Conservation (phyloP, 179 eudicot species). For the Kewa caespitosa region DNA sequence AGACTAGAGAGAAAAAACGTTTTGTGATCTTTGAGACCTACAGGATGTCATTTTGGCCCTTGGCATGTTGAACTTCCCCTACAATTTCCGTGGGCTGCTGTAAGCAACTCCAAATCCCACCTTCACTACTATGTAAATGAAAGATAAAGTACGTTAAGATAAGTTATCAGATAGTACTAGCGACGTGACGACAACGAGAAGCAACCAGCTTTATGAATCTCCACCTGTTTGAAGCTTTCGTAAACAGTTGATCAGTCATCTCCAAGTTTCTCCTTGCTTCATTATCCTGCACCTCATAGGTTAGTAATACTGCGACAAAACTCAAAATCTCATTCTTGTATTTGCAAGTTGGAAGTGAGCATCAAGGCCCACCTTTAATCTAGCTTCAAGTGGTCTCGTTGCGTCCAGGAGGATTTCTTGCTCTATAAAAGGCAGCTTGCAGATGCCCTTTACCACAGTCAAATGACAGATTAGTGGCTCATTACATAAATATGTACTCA, state of each 20-base stretch:
- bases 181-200: not conserved
- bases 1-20: not conserved
- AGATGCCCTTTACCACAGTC: constrained; percentile 33
- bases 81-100: not conserved
- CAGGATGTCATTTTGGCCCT: constrained; percentile 4
- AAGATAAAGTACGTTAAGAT: too few relatives aligned
- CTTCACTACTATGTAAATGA: too few relatives aligned
- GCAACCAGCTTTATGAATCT: not conserved
- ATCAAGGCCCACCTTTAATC: constrained; percentile 35
- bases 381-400: constrained; percentile 31
- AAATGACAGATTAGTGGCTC: not conserved
- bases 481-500: too few relatives aligned
- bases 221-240: constrained; percentile 19
- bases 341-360: not conserved
- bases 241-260: constrained; percentile 12
- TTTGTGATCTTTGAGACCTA: not conserved
- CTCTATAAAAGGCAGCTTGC: constrained; percentile 61
- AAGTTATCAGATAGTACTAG: too few relatives aligned
- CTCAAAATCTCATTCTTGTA: not conserved
- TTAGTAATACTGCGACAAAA: not conserved
- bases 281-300: constrained; percentile 5
- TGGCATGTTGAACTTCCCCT: not conserved
- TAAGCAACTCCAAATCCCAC: not conserved
- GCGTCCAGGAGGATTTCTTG: constrained; percentile 37
- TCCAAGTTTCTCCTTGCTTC: constrained; percentile 20